These are phyloP conservation scores for Maudiozyma barnettii DNA, from an alignment of 805 yeast genomes.

Conservation along the genomic window DNA sequence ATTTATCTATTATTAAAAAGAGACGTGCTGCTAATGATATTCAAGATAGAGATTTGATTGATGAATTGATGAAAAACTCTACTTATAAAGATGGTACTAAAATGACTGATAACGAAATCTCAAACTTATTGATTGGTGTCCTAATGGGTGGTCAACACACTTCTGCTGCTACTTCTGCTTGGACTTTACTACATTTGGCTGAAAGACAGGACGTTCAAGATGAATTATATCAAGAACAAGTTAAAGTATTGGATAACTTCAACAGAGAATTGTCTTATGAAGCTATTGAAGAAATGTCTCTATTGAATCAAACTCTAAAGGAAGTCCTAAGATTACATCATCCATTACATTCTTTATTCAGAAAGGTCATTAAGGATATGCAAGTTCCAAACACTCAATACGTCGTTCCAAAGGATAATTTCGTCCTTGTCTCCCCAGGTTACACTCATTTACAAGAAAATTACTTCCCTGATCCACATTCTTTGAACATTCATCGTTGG, in stretches of 20 bases:
- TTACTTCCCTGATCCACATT: slow-evolving; percentile 67
- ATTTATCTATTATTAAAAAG: slow-evolving; percentile 63
- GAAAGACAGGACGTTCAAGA: slow-evolving; percentile 81
- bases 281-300: slow-evolving; percentile 68
- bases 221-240: slow-evolving; percentile 67
- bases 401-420: slow-evolving; percentile 82
- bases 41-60: slow-evolving; percentile 80
- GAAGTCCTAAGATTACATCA: slow-evolving; percentile 93
- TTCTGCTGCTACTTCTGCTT: slow-evolving; percentile 89
- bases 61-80: slow-evolving; percentile 70
- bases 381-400: slow-evolving; percentile 69
- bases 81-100: slow-evolving; percentile 87
- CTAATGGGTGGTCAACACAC: slow-evolving; percentile 99
- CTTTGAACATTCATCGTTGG: slow-evolving; percentile 89
- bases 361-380: slow-evolving; percentile 74
- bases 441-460: slow-evolving; percentile 67
- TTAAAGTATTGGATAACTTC: slow-evolving; percentile 46
- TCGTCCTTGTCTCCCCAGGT: slow-evolving; percentile 90
- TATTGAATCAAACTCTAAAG: slow-evolving; percentile 74
- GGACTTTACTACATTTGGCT: slow-evolving; percentile 87
- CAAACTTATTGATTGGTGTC: slow-evolving; percentile 87
- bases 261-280: slow-evolving; percentile 67
- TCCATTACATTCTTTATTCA: slow-evolving; percentile 92
- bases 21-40: slow-evolving; percentile 73
- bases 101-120: slow-evolving; percentile 93